Percentiles rank a stretch among this genome's conserved stretches.
These are phyloP conservation scores for Aspergillus nanangensis DNA, from an alignment of 495 filamentous ascomycete species.

Conservation along the genomic window DNA sequence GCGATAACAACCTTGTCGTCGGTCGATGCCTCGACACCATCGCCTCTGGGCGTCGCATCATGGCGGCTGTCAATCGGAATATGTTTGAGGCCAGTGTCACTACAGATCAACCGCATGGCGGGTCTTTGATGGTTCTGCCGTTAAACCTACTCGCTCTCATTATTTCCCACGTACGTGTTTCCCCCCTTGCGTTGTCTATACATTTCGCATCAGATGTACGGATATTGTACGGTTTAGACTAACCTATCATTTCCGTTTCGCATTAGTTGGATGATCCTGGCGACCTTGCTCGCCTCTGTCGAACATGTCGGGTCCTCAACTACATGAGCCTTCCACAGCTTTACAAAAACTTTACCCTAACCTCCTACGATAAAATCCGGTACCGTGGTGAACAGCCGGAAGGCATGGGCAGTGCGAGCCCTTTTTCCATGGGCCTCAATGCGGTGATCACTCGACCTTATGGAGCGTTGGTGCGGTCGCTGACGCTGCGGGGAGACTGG, in stretches of 20 bases:
- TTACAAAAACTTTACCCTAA: conserved; percentile 52
- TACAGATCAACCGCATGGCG: conserved; percentile 26
- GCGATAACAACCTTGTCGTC: conserved; percentile 1
- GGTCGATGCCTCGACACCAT: conserved; percentile 27
- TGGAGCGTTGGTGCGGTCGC: conserved; percentile 46
- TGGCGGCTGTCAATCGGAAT: conserved; percentile 44
- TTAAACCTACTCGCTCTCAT: conserved; percentile 56
- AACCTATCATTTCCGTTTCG: conserved; percentile 1
- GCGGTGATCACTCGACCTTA: conserved; percentile 53
- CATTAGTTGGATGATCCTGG: conserved; percentile 45
- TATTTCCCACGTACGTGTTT: conserved; percentile 43
- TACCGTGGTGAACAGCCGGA: conserved; percentile 56
- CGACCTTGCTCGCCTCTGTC: conserved; percentile 54
- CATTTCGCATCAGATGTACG: neutral
- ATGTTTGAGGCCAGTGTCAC: conserved; percentile 43
- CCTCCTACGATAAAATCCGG: conserved; percentile 56
- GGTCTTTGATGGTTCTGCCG: conserved; percentile 45
- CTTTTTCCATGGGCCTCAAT: conserved; percentile 60
- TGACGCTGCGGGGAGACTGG: conserved; percentile 54
- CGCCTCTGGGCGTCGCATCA: conserved; percentile 32
- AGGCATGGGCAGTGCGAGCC: conserved; percentile 57
- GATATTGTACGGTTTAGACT: neutral
- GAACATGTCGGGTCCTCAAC: conserved; percentile 59
- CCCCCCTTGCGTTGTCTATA: too few species aligned
- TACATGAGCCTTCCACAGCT: conserved; percentile 62